A percentile compares a stretch with the other conserved stretches of the same genome.
Evolutionary conservation across 371 early-diverging fungal species (phyloP).

Genomic region (Entomophthora muscae): DNA sequence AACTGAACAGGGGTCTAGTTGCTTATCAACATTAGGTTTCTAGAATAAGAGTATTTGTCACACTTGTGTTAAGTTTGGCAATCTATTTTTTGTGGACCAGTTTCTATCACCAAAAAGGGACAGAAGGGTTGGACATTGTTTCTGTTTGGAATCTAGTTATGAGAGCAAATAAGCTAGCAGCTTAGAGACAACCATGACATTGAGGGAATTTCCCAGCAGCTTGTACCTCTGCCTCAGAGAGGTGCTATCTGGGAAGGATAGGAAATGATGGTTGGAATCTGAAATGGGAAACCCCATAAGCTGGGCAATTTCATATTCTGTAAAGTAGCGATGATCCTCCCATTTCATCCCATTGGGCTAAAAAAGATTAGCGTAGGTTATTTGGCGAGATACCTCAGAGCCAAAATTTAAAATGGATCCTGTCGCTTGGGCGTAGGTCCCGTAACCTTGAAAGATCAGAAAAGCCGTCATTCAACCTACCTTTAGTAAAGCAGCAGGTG

Average conservation of each 20-base stretch:
- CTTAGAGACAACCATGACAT: constrained; percentile 35
- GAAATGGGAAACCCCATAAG: constrained; percentile 58
- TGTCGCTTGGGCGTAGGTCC: constrained; percentile 57
- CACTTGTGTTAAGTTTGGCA: too few relatives aligned
- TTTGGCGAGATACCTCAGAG: constrained; percentile 11
- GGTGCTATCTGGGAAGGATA: constrained; percentile 28
- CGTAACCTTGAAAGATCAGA: constrained; percentile 25
- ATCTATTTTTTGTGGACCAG: too few relatives aligned
- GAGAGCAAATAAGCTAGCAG: constrained; percentile 27
- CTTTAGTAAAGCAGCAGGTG: constrained; percentile 76
- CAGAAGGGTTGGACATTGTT: too few relatives aligned
- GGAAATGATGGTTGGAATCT: constrained; percentile 12
- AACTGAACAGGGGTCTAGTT: too few relatives aligned
- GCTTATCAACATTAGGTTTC: too few relatives aligned
- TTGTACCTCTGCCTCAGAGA: constrained; percentile 40
- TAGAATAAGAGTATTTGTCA: too few relatives aligned
- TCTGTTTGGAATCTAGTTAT: too few relatives aligned
- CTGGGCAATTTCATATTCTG: constrained; percentile 52
- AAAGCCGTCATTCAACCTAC: constrained; percentile 8
- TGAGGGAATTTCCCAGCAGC: constrained; percentile 48
- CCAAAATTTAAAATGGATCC: constrained; percentile 49
- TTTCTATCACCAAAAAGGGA: too few relatives aligned
- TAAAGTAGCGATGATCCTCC: constrained; percentile 42
- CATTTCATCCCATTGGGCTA: background rate
- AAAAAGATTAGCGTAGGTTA: constrained; percentile 8